These are phyloP conservation scores for Chaetomium cochliodes DNA, from an alignment of 495 filamentous ascomycete genomes.

Conservation along the genomic window DNA sequence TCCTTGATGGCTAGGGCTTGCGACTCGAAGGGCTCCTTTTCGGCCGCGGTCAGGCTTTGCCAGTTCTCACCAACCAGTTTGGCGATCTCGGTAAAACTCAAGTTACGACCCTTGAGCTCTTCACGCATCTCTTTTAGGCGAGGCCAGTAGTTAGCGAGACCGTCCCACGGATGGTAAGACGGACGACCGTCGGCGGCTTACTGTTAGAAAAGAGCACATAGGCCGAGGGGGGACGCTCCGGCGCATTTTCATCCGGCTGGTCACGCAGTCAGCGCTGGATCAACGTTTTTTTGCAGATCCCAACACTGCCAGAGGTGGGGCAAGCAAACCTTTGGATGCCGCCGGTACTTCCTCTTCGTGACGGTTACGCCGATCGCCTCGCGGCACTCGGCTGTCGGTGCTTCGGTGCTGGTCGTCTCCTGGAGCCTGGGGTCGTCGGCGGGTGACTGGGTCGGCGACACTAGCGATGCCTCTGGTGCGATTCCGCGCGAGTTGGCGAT, in stretches of 20 bases:
- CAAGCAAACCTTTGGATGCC: constrained; percentile 68
- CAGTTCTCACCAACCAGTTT: constrained; percentile 78
- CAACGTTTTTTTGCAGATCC: not conserved
- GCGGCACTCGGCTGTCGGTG: constrained; percentile 36
- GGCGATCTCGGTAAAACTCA: constrained; percentile 78
- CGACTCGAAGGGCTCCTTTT: constrained; percentile 68
- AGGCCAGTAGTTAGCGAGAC: constrained; percentile 6
- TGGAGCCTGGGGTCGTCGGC: constrained; percentile 38
- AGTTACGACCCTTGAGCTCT: constrained; percentile 65
- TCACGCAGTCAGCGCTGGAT: constrained; percentile 16
- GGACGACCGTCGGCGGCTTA: constrained; percentile 42
- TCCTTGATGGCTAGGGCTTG: constrained; percentile 69
- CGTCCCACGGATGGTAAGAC: not conserved
- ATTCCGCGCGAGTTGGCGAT: constrained; percentile 59
- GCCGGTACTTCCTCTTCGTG: constrained; percentile 70
- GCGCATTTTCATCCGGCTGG: constrained; percentile 72
- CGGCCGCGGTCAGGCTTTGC: constrained; percentile 62
- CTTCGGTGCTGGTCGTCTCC: constrained; percentile 37
- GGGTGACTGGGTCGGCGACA: constrained; percentile 39
- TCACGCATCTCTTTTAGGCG: constrained; percentile 65
- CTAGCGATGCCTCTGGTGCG: constrained; percentile 48
- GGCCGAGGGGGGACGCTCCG: constrained; percentile 72
- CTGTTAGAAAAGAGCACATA: constrained; percentile 84
- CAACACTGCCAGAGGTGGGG: not conserved
- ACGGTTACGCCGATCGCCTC: constrained; percentile 33